Evolutionary conservation across 2,329 filamentous ascomycete species (phyloP).

Genomic region (Aspergillus persii): DNA sequence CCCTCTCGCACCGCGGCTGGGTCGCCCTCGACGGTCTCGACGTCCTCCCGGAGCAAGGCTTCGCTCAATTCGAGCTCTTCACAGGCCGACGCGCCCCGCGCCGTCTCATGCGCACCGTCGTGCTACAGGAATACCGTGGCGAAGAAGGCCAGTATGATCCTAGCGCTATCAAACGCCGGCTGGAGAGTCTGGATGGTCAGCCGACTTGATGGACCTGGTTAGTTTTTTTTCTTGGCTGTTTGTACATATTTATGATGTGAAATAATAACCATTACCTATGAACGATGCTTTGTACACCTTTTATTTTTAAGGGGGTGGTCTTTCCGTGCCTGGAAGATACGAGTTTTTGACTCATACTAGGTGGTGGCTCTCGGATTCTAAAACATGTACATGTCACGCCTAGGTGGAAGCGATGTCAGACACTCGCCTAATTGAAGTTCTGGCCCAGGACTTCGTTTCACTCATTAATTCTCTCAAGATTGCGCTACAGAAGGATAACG

Average conservation of each 20-base stretch:
- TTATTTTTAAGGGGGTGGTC: no score
- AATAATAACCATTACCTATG: no score
- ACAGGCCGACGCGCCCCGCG: conserved; percentile 39
- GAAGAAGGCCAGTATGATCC: conserved; percentile 35
- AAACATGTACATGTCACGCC: no score
- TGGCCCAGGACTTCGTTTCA: neutral
- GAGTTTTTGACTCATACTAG: no score
- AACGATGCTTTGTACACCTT: no score
- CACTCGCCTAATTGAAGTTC: neutral
- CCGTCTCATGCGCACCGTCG: conserved; percentile 37
- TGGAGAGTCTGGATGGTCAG: conserved; percentile 34
- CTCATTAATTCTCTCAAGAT: neutral
- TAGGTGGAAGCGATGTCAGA: no score
- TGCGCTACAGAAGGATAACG: neutral
- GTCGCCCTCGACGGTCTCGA: conserved; percentile 41
- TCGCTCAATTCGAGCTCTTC: conserved; percentile 41
- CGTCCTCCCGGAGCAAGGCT: conserved; percentile 40
- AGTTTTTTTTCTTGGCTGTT: no score
- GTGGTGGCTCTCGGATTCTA: no score
- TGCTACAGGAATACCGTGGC: conserved; percentile 34
- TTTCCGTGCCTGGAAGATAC: no score
- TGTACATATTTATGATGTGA: no score
- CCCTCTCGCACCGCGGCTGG: conserved; percentile 37
- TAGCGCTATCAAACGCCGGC: conserved; percentile 27
- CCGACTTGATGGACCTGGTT: conserved; percentile 21